Evolutionary conservation across 2,329 filamentous ascomycete species (phyloP), one percentile per base, ranked within the genome.

Genomic region (Pyrenophora graminea): DNA sequence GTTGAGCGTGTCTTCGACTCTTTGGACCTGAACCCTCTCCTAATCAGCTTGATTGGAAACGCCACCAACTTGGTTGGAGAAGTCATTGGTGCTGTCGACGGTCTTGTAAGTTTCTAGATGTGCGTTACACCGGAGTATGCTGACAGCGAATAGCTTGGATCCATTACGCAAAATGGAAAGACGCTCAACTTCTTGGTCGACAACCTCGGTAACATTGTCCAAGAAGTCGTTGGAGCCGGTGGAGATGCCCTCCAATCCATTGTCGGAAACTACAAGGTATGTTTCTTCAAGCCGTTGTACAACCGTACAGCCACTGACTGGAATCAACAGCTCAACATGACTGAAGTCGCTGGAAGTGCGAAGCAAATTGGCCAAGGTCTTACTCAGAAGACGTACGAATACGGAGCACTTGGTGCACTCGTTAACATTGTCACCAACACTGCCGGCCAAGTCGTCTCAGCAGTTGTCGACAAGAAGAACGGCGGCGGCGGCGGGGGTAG

Each of bases 171-270:
- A 56, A 81, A 82, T 42, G 79, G 79, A 55, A 80, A 73, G 8
- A 79, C 74, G 15, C 74, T 84, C 39, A 80, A 79, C 56, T 84
- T 84, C 72, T 55, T 84, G 33, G 76, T 86, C 53, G 83, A 85
- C 64, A 85, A 85, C 59, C 74, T 85, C 2, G 83, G 83, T 31
- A 85, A 85, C 58, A 85, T 86, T 55, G 81, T 86, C 1, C 82
- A 85, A 61, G 79, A 85, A 59, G 81, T 84, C 0, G 75, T 74
- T 1, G 79, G 78, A 18, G 71, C 69, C 1, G 80, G 76, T 0
- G 77, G 75, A 3, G 70, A 70, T 25, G 62, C 76, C 2, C 69
- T 83, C 1, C 79, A 76, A 49, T 74, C 71, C 17, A 84, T 86
- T 51, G 81, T 85, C 6, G 84, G 83, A 43, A 81, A 83, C 61